Evolutionary conservation across 2,329 filamentous ascomycete genomes (phyloP), one percentile per base, ranked within the genome.

Genomic region (Didymellaceae sp.): DNA sequence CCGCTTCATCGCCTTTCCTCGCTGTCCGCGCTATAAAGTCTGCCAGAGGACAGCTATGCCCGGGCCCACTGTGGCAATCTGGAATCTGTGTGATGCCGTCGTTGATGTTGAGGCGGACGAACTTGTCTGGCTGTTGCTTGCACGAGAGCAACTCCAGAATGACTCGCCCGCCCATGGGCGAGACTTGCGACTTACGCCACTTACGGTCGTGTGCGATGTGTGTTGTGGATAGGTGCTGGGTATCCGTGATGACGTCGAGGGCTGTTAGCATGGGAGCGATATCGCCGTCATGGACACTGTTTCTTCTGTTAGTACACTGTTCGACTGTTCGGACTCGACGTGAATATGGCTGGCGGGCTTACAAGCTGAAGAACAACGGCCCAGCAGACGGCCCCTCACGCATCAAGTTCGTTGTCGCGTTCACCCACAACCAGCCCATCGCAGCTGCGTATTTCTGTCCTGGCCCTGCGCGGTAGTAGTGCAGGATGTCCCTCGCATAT

Each of bases 371-470:
- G 61, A 82, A 85, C 13, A 83, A 62, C 2, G 73, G 69, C 2
- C 80, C 81, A 11, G 71, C 73, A 6, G 68, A 65, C 6, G 32
- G 31, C 0, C 80, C 78, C 30, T 77, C 65, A 5, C 68, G 58
- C 47, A 85, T 66, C 26, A 85, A 63, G 37, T 76, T 71, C 6
- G 76, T 72, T 0, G 82, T 85, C 4, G 82, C 81, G 63, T 85
- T 83, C 35, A 86, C 58, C 79, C 80, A 86, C 8, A 84, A 63
- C 77, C 76, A 82, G 2, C 83, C 83, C 80, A 85, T 82, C 1
- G 75, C 71, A 5, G 74, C 72, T 2, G 77, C 77, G 57, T 82
- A 85, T 22, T 69, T 73, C 51, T 82, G 84, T 1, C 82, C 83
- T 0, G 82, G 81, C 0, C 83, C 83, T 7, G 80, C 77, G 22